phyloP scores from a whole-genome alignment of 805 yeast species.

The Candida fluviatilis region DNA sequence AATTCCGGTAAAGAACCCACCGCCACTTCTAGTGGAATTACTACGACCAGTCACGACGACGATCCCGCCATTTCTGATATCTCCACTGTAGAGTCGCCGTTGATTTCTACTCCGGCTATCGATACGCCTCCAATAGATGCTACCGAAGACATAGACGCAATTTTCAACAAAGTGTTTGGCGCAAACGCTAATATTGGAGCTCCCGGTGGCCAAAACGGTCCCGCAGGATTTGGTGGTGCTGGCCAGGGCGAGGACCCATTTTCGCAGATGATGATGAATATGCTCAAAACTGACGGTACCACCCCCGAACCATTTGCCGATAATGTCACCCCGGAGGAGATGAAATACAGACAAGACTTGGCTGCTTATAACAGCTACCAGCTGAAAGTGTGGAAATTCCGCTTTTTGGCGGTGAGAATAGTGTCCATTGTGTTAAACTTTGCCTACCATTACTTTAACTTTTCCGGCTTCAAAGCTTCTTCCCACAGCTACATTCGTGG shows the following conservation, averaged over 20 bases:
- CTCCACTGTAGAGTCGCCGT: constrained; percentile 12
- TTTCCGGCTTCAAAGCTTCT: constrained; percentile 17
- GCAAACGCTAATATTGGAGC: constrained; percentile 10
- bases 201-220: constrained; percentile 3
- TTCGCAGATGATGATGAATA: constrained; percentile 30
- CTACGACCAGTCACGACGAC: constrained; percentile 19
- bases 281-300: constrained; percentile 4
- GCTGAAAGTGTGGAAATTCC: constrained; percentile 28
- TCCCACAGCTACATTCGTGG: constrained; percentile 28
- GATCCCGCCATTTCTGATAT: constrained; percentile 42
- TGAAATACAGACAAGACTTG: constrained; percentile 26
- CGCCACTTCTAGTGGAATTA: constrained; percentile 2
- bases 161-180: constrained; percentile 29
- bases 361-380: constrained; percentile 26
- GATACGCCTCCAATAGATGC: constrained; percentile 9
- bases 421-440: constrained; percentile 25
- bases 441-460: constrained; percentile 27
- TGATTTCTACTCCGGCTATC: background rate
- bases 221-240: constrained; percentile 1
- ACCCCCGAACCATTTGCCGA: background rate
- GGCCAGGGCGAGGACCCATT: constrained; percentile 20
- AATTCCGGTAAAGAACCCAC: constrained; percentile 3
- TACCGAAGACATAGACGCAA: constrained; percentile 28
- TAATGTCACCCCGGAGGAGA: constrained; percentile 10
- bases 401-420: constrained; percentile 29